Evolutionary conservation across 1,284 basidiomycete species (phyloP).

Genomic region (Ceratobasidium sp.): DNA sequence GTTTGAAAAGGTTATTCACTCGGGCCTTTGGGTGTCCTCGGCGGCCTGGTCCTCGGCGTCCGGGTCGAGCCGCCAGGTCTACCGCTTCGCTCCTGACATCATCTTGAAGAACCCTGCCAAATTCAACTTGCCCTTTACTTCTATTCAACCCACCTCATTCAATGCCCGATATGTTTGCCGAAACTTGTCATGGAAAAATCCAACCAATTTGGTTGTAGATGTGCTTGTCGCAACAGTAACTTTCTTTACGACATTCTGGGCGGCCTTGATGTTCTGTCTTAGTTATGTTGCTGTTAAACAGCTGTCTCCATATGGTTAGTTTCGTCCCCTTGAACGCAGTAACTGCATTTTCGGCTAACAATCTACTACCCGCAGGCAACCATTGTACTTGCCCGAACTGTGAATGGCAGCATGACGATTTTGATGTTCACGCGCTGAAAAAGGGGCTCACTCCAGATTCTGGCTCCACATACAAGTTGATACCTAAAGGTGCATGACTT

Average conservation of each 20-base stretch:
- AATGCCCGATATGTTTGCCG: background rate
- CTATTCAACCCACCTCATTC: background rate
- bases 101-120: background rate
- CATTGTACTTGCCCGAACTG: background rate
- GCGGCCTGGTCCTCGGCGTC: background rate
- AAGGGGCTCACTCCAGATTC: too few species aligned
- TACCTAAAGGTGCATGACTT: too few species aligned
- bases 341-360: background rate
- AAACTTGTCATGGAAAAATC: background rate
- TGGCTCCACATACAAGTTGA: too few species aligned
- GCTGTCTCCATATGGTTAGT: background rate
- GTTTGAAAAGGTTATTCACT: background rate
- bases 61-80: too few species aligned
- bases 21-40: background rate
- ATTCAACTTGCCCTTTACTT: background rate
- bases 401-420: background rate
- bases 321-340: background rate
- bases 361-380: background rate
- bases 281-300: background rate
- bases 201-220: background rate
- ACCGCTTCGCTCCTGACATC: background rate
- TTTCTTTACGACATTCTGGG: background rate
- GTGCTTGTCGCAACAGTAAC: constrained; percentile 8
- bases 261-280: background rate
- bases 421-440: too few species aligned